Base-by-base conservation (phyloP, 805 yeast genomes). In the Blastobotrys mokoenaii region DNA sequence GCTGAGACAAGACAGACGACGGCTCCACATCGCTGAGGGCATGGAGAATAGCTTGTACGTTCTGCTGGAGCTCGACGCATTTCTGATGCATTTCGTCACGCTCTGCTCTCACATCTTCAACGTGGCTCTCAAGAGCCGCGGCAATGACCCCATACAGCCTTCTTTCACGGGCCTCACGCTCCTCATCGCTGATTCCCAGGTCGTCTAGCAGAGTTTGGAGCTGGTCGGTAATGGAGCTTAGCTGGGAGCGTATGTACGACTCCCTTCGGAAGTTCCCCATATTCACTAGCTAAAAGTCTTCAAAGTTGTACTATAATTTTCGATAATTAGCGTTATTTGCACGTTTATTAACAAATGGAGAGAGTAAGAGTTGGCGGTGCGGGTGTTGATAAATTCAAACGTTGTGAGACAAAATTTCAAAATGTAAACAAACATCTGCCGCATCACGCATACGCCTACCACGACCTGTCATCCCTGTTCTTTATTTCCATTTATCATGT, bases 51-150 rank as follows among this genome's bases (percentile, higher is more conserved):
- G 42, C 22, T 31, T 37, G 38, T n/a, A 58, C 22, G 17, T 44
- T 43, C 34, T 44, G 42, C 38, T 53, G 52, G 11, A 52, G 40
- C 2, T 48, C 52, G 3, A 43, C 27, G 45, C 64, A 62, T n/a
- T 51, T 43, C 15, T 32, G 34, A 6, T 40, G 34, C 22, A 58
- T 20, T 4, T 34, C 37, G 29, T 62, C 63, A 14, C 59, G 50
- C 43, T 62, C 65, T 11, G 51, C 43, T 4, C 52, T 38, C 2
- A 59, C 63, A 10, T 45, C 49, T 6, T 45, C 31, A 14, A 62
- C 56, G 31, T 62, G 60, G n/a, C 52, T 49, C 22, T 59, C 60
- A n/a, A 61, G 49, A 4, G 57, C 55, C 17, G 49, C 49, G 7
- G 56, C 46, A 7, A 62, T 54, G 10, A 52, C 56, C 6, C 51